phyloP scores from a whole-genome alignment of 352 stramenopile genomes.

The Pythium sukuiense region DNA sequence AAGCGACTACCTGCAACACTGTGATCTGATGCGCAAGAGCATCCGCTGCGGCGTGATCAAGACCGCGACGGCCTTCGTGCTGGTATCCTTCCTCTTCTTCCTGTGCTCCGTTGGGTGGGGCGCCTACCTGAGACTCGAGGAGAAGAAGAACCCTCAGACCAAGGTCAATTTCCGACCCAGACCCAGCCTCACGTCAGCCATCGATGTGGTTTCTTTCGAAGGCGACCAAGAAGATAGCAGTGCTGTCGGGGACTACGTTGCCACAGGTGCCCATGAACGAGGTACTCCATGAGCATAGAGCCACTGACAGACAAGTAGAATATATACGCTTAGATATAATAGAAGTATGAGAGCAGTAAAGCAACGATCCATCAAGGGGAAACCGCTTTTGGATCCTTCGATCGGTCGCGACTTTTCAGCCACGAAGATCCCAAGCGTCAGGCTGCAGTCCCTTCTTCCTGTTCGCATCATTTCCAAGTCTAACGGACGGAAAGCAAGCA shows the following conservation, averaged over 20 bases:
- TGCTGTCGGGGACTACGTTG: conserved; percentile 17
- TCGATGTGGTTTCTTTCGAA: conserved; percentile 14
- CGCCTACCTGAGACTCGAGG: conserved; percentile 27
- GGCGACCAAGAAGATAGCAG: conserved; percentile 4
- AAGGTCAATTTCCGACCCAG: background rate
- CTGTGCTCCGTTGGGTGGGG: conserved; percentile 59
- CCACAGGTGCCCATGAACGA: background rate
- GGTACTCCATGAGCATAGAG: background rate
- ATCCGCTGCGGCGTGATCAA: conserved; percentile 55
- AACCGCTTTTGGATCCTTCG: background rate
- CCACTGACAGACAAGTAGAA: background rate
- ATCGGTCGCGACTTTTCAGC: background rate
- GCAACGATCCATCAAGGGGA: background rate
- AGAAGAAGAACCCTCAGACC: conserved; percentile 3
- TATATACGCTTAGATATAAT: too few relatives aligned
- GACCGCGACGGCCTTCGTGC: conserved; percentile 47
- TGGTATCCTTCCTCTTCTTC: conserved; percentile 64
- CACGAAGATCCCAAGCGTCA: background rate
- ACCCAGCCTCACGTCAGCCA: conserved; percentile 2
- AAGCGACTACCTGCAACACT: conserved; percentile 72
- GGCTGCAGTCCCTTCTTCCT: background rate
- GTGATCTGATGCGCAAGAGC: conserved; percentile 34
- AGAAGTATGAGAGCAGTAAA: too few relatives aligned
- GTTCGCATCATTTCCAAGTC: too few relatives aligned
- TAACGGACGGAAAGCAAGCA: too few relatives aligned